Percentiles rank a stretch among this genome's conserved stretches.
Evolutionary conservation across 1,139 yeast species (phyloP).

Genomic region (Arxiozyma heterogenica): DNA sequence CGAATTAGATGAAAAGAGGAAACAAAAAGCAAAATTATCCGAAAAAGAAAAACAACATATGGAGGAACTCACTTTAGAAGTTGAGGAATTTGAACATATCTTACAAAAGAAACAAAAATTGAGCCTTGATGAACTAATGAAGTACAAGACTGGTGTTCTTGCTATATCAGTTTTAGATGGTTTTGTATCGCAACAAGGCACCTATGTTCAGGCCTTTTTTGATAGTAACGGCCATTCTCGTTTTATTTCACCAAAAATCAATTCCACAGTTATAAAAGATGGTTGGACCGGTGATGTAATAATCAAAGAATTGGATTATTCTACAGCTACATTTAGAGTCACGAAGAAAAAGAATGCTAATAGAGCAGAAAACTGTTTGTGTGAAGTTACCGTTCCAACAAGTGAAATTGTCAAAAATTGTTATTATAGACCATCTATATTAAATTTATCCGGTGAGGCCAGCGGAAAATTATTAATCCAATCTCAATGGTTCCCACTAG

Average conservation of each 20-base stretch:
- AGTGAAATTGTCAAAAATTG: conserved; percentile 57
- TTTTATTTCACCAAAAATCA: conserved; percentile 44
- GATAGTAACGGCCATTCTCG: conserved; percentile 64
- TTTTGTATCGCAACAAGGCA: conserved; percentile 42
- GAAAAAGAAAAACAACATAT: conserved; percentile 22
- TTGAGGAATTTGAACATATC: conserved; percentile 34
- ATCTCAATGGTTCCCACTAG: conserved; percentile 73
- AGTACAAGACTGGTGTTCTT: conserved; percentile 67
- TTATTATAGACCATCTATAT: conserved; percentile 48
- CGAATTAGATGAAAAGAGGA: conserved; percentile 25
- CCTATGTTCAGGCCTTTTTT: conserved; percentile 62
- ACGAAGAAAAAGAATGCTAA: conserved; percentile 45
- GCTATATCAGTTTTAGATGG: conserved; percentile 59
- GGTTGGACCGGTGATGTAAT: conserved; percentile 64
- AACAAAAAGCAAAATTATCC: conserved; percentile 25
- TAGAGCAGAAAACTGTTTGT: conserved; percentile 49
- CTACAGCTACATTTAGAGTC: conserved; percentile 54
- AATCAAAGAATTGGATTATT: conserved; percentile 69
- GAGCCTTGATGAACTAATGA: conserved; percentile 52
- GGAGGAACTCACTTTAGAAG: conserved; percentile 29
- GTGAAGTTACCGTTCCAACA: conserved; percentile 62
- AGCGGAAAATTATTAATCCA: conserved; percentile 48
- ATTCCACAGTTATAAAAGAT: conserved; percentile 36
- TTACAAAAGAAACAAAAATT: conserved; percentile 46
- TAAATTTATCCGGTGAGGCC: conserved; percentile 44